Evolutionary conservation across 805 yeast species (phyloP).

Genomic region (Hanseniaspora clermontiae): DNA sequence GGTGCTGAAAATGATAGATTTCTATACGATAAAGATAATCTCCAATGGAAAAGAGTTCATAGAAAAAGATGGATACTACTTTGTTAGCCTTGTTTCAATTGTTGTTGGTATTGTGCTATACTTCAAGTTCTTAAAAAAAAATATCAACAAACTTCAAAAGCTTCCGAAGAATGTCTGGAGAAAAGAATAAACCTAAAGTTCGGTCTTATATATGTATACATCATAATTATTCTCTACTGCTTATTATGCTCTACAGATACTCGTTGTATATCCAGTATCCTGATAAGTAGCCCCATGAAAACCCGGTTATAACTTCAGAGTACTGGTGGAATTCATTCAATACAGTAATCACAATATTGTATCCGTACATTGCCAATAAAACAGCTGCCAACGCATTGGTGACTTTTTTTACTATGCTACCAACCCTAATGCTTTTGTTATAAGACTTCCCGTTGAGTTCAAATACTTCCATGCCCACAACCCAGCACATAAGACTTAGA

Average conservation of each 20-base stretch:
- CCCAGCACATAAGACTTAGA: constrained; percentile 31
- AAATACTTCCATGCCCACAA: constrained; percentile 10
- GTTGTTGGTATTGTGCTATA: constrained; percentile 51
- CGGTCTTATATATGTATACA: not conserved
- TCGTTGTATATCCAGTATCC: constrained; percentile 21
- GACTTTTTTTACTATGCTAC: not conserved
- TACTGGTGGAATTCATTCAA: constrained; percentile 7
- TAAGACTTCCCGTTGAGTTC: not conserved
- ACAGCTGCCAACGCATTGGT: not conserved
- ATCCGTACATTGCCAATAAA: constrained; percentile 1
- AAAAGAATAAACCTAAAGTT: constrained; percentile 5
- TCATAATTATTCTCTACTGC: not conserved
- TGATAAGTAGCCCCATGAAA: constrained; percentile 18
- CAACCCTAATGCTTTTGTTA: not conserved
- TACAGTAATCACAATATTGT: constrained; percentile 7
- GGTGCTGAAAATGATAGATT: constrained; percentile 67
- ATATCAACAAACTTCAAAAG: constrained; percentile 52
- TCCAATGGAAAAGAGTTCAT: not conserved
- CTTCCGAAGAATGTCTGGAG: constrained; percentile 73
- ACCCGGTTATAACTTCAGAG: constrained; percentile 23
- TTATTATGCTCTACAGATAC: constrained; percentile 18
- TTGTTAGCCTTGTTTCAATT: constrained; percentile 63
- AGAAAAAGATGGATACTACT: constrained; percentile 70
- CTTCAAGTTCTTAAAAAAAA: constrained; percentile 50
- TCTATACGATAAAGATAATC: constrained; percentile 45